phyloP scores from a whole-genome alignment of 495 filamentous ascomycete genomes.

The Lophiostoma macrostomum region DNA sequence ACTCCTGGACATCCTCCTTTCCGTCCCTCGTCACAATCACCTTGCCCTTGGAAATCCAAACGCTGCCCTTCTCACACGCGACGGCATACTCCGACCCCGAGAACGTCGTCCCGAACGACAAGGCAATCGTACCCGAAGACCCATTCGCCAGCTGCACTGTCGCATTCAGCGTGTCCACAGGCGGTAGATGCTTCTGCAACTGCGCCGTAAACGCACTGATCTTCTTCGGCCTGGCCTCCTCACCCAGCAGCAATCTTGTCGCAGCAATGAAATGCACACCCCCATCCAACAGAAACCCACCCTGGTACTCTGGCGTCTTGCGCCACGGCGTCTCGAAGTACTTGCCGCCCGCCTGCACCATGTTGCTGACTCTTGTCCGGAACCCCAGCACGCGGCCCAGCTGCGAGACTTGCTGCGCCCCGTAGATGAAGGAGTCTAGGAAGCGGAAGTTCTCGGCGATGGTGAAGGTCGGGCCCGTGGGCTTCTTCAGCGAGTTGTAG shows the following conservation, averaged over 20 bases:
- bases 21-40: constrained; percentile 42
- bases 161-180: constrained; percentile 72
- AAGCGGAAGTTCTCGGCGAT: constrained; percentile 80
- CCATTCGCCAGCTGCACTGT: constrained; percentile 58
- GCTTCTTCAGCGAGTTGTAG: constrained; percentile 49
- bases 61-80: constrained; percentile 50
- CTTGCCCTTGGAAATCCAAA: constrained; percentile 53
- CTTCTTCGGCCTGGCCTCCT: constrained; percentile 46
- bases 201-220: constrained; percentile 59
- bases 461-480: constrained; percentile 51
- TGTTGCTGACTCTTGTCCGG: constrained; percentile 51
- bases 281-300: constrained; percentile 75
- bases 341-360: constrained; percentile 56
- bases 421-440: constrained; percentile 55
- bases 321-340: constrained; percentile 70
- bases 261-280: constrained; percentile 72
- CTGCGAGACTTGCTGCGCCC: constrained; percentile 53
- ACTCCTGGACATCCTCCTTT: constrained; percentile 46
- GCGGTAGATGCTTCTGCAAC: constrained; percentile 61
- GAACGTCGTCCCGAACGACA: constrained; percentile 68
- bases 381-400: constrained; percentile 67
- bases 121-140: constrained; percentile 56
- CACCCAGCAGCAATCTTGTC: constrained; percentile 57
- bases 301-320: constrained; percentile 67
- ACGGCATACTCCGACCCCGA: constrained; percentile 50